A percentile compares a stretch with the other conserved stretches of the same genome.
Conservation (phyloP, 2,329 filamentous ascomycete species). For the Aspergillus latus region DNA sequence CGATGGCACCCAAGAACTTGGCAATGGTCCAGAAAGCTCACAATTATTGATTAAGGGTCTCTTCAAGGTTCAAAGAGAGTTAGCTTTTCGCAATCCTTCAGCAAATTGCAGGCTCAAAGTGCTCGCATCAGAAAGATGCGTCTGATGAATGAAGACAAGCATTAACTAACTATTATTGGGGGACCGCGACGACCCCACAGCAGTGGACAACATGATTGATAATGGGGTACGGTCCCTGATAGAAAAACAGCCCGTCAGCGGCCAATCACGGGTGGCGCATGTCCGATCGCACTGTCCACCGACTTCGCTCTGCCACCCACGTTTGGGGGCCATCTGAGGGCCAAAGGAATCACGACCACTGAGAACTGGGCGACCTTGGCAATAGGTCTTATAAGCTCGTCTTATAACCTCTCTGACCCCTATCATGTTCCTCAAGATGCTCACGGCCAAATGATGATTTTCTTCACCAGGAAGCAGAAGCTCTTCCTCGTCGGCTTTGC, state of each 20-base stretch:
- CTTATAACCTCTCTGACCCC: background rate
- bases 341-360: background rate
- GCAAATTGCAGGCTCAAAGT: background rate
- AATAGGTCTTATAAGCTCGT: background rate
- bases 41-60: too few species aligned
- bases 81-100: too few species aligned
- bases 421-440: slow-evolving; percentile 10
- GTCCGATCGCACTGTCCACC: background rate
- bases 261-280: background rate
- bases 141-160: background rate
- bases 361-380: background rate
- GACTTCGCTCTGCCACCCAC: background rate
- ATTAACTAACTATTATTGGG: background rate
- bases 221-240: background rate
- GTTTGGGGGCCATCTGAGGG: background rate
- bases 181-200: background rate
- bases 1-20: background rate
- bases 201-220: background rate
- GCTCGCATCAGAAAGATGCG: too few species aligned
- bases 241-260: background rate
- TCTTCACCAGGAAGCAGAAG: slow-evolving; percentile 23
- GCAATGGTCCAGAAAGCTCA: background rate
- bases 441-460: slow-evolving; percentile 11
- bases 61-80: too few species aligned
- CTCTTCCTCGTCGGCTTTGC: slow-evolving; percentile 21